These are phyloP conservation scores for Colletotrichum karsti DNA, from an alignment of 2,329 filamentous ascomycete species.

Conservation along the genomic window DNA sequence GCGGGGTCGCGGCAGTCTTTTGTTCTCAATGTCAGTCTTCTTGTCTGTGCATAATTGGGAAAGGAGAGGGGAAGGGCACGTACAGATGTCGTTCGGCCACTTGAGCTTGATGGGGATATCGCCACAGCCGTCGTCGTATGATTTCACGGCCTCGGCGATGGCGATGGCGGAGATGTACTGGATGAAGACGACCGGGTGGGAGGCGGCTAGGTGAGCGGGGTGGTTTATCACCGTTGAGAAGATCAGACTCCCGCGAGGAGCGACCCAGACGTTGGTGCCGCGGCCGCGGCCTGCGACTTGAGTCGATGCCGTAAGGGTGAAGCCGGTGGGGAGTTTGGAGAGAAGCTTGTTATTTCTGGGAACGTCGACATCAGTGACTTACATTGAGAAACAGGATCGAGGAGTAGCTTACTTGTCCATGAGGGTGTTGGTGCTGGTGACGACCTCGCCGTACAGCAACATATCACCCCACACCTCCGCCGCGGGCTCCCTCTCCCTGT, in stretches of 20 bases:
- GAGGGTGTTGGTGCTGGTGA: conserved; percentile 93
- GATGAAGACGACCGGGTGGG: conserved; percentile 87
- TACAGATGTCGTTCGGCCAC: conserved; percentile 97
- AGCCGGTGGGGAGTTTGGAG: conserved; percentile 80
- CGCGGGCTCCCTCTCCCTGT: conserved; percentile 64
- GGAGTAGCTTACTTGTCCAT: conserved; percentile 76
- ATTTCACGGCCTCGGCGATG: conserved; percentile 82
- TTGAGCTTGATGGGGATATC: conserved; percentile 86
- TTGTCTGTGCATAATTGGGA: no score
- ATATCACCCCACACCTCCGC: conserved; percentile 77
- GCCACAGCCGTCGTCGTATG: conserved; percentile 80
- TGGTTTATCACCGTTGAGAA: conserved; percentile 92
- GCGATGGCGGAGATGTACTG: conserved; percentile 94
- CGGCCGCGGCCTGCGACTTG: conserved; percentile 90
- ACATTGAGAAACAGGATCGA: rapidly evolving
- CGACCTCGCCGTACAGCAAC: conserved; percentile 88
- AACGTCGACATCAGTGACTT: neutral
- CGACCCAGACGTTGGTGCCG: conserved; percentile 94
- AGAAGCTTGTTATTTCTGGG: conserved; percentile 80
- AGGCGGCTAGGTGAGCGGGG: conserved; percentile 73
- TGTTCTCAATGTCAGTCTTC: neutral
- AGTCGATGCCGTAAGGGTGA: conserved; percentile 86
- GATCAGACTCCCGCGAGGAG: conserved; percentile 84
- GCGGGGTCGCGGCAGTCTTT: conserved; percentile 72
- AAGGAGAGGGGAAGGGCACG: conserved; percentile 34